Base-by-base conservation (phyloP, 257 asterid genomes). In the Galeopsis tetrahit region DNA sequence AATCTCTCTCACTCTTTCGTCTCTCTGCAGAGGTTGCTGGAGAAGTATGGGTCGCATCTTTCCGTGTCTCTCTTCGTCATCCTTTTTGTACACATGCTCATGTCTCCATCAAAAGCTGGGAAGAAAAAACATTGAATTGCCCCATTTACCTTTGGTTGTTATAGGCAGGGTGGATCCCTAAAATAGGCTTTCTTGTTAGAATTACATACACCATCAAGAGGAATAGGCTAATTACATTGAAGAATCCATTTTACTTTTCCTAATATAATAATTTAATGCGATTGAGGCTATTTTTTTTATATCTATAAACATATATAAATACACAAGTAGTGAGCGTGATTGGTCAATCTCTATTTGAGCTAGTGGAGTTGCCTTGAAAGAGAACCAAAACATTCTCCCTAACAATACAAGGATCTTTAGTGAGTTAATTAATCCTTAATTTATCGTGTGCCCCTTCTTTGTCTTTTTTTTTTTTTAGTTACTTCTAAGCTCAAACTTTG, bases 21-120 rank as follows among this genome's bases (percentile, higher is more conserved):
- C 34, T 52, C 36, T 70, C 9, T 80, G 80, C 96, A 89, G 96
- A 82, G 71, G 77, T 64, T 89, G 71, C 48, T 84, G 67, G 81
- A 63, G 3, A 77, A 73, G 21, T 84, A 89, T 60, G 81, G 91
- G 10, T 85, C 89, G 13, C 93, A 82, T 70, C 39, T 87, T 71
- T 82, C 87, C 8, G 92, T 79, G 58, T 51, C 70, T 68, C 78
- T 85, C 48, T 5, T 84, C 13, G 38, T 89, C 71, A 8, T 58
- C 65, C 63, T 81, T 3, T 83, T 89, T 34, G 83, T 74, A 8
- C 76, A 75, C 57, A 68, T 80, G 49, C 13, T 89, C 28, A 32
- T 69, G 34, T 8, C 73, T 63, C 77, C 82, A 39, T 61, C 79
- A 8, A 81, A 77, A 66, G 31, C 79, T 28, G 68, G 56, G 6